Base-by-base conservation (phyloP, 2,329 filamentous ascomycete genomes). In the Claviceps pazoutovae region DNA sequence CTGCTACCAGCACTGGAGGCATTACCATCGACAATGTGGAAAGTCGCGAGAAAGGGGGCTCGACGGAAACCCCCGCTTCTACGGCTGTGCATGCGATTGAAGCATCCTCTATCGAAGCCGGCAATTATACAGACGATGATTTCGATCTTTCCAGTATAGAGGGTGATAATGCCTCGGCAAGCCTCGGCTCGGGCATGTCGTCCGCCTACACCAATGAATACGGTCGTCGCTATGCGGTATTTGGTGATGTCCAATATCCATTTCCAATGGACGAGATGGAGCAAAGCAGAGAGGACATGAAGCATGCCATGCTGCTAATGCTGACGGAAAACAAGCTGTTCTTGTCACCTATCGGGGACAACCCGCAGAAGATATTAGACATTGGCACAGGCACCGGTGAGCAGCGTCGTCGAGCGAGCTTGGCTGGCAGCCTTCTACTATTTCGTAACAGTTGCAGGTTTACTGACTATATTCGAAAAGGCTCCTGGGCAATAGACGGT, bases 211-310 rank as follows among this genome's bases (percentile, higher is more conserved):
- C 54, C 1, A 56, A 50, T 38, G 56, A 57, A 51, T 53, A 53
- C 21, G 54, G 56, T 7, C 49, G 54, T 21, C 56, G 56, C 5
- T 69, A 69, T 46, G 66, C 69, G 53, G 56, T 59, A 13, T 69
- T 64, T 52, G 61, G 61, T n/a, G 55, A 65, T 48, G 64, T 61
- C 5, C 55, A 59, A 8, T 70, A 68, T 50, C 64, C 66, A 1
- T 60, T 69, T 19, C 66, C 67, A 19, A 69, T 70, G 55, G 65
- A 69, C 54, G 65, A 68, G 14, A 44, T 54, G 6, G 69, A 71
- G 55, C 66, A 70, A 54, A 60, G 62, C 14, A 61, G 68, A 9
- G 64, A 70, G 61, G 64, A 67, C 56, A 68, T 67, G 60, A 64
- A 68, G 55, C 68, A 72, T 53, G 65, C 68, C 48, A 66, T 68